A percentile compares a stretch with the other conserved stretches of the same genome.
Conservation (phyloP, 2,329 filamentous ascomycete genomes). For the Tolypocladium cylindrosporum region DNA sequence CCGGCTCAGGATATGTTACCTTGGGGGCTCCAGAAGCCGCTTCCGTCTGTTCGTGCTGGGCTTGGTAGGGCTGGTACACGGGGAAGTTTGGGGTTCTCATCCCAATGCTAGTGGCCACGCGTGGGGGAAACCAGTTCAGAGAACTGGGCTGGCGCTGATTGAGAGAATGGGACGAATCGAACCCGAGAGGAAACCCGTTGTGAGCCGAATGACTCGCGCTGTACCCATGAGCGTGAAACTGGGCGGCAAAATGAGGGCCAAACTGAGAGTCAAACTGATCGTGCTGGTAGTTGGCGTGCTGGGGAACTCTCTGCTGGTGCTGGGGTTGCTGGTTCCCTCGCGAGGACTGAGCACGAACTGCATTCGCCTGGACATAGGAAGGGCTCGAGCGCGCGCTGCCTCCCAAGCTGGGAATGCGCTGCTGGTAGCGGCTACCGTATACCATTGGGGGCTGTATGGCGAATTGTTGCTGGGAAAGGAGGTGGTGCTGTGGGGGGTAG, state of each 20-base stretch:
- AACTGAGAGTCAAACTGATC: not conserved
- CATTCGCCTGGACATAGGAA: not conserved
- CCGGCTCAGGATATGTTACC: not conserved
- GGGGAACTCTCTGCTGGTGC: not conserved
- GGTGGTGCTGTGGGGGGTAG: not conserved
- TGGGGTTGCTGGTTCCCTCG: not conserved
- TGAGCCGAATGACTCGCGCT: not conserved
- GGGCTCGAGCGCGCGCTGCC: not conserved
- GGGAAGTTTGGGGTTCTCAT: not conserved
- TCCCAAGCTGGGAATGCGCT: no score
- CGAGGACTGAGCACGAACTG: not conserved
- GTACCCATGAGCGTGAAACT: not conserved
- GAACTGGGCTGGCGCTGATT: not conserved
- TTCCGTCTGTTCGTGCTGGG: not conserved
- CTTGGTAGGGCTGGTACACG: not conserved
- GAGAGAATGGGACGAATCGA: not conserved
- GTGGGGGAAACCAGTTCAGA: not conserved
- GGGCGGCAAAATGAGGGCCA: not conserved
- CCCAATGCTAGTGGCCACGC: not conserved
- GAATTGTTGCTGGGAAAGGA: not conserved
- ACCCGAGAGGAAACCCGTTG: not conserved
- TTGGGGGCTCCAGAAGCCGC: not conserved
- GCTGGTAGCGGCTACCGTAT: not conserved
- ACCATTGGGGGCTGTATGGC: not conserved
- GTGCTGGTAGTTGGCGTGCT: not conserved